Conservation (phyloP, 306 rosid species). For the Macrotyloma uniflorum region DNA sequence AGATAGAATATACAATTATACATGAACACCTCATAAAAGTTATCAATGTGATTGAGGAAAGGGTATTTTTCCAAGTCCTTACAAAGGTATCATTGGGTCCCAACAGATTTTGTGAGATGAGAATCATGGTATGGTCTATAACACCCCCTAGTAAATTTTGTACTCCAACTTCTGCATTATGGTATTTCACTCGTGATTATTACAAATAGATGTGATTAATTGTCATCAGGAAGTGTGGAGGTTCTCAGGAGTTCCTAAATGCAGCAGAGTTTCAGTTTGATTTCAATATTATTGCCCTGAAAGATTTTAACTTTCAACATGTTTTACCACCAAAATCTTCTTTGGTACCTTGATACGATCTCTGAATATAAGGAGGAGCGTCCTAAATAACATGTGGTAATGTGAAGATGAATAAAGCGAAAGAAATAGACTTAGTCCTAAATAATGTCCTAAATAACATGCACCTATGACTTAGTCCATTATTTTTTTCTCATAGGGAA, state of each 20-base stretch:
- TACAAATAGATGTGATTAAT: slow-evolving; percentile 17
- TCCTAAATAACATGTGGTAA: neutral
- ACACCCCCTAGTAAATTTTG: slow-evolving; percentile 2
- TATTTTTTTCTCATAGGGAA: neutral
- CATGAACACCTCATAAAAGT: slow-evolving; percentile 18
- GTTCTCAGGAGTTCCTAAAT: slow-evolving; percentile 2
- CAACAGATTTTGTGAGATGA: slow-evolving; percentile 11
- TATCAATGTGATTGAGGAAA: slow-evolving; percentile 12
- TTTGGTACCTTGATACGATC: neutral
- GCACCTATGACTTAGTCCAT: neutral
- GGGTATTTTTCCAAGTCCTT: neutral
- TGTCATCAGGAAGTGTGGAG: neutral
- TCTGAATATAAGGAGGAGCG: neutral
- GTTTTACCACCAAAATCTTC: neutral
- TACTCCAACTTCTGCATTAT: too few relatives aligned
- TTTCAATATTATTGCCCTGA: neutral
- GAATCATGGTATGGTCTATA: slow-evolving; percentile 4
- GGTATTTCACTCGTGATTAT: slow-evolving; percentile 16
- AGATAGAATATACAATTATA: neutral
- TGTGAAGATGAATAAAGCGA: neutral
- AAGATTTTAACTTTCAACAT: slow-evolving; percentile 4
- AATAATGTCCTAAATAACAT: too few relatives aligned
- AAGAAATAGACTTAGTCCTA: too few relatives aligned
- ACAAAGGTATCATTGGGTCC: neutral
- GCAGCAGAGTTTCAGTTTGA: neutral